phyloP scores from a whole-genome alignment of 139 green algal genomes.

The Chlamydomonas urium region DNA sequence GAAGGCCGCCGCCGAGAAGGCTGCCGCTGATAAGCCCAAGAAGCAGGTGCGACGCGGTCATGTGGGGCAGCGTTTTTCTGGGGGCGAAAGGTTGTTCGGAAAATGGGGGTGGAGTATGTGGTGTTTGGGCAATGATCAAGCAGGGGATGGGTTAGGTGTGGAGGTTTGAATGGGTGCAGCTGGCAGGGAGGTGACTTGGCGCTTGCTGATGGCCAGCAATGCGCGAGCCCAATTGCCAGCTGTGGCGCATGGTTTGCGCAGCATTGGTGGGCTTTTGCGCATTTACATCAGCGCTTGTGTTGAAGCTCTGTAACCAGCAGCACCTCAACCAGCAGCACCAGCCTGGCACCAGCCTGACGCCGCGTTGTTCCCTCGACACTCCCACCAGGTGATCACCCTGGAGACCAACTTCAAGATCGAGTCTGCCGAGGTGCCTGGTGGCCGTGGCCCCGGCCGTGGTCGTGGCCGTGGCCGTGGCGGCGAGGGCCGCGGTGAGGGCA shows the following conservation, averaged over 20 bases:
- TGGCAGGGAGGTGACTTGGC: no score
- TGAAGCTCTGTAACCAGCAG: background rate
- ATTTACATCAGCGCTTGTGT: background rate
- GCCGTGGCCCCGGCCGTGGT: conserved; percentile 19
- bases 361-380: background rate
- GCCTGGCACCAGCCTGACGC: background rate
- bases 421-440: conserved; percentile 12
- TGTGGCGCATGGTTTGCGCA: background rate
- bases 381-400: conserved; percentile 11
- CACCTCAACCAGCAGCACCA: no score
- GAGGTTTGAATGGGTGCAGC: background rate
- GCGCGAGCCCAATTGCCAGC: background rate
- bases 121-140: background rate
- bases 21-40: conserved; percentile 15
- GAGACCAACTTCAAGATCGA: conserved; percentile 41
- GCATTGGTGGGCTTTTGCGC: background rate
- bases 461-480: conserved; percentile 12
- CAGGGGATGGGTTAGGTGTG: background rate
- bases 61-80: background rate
- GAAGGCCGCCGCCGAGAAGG: conserved; percentile 18
- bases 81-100: background rate
- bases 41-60: conserved; percentile 26
- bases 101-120: background rate
- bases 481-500: conserved; percentile 8
- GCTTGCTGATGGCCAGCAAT: background rate